These are phyloP conservation scores for Salix koriyanagi DNA, from an alignment of 345 rosid genomes.

Conservation along the genomic window DNA sequence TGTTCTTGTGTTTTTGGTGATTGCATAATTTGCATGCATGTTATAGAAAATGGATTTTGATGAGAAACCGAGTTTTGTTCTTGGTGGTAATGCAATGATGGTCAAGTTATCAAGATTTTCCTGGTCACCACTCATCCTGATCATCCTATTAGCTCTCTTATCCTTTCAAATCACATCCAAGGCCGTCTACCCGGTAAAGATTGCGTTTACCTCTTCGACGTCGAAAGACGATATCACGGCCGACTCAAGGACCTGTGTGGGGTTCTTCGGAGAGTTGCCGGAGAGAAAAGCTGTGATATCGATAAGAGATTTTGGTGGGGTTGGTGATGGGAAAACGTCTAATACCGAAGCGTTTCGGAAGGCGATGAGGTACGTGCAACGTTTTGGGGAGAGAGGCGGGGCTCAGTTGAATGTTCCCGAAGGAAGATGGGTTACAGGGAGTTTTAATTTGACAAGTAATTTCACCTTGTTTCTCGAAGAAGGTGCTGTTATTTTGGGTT, in stretches of 20 bases:
- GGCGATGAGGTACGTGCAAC: constrained; percentile 53
- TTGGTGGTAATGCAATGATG: neutral
- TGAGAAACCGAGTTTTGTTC: neutral
- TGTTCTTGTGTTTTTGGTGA: neutral
- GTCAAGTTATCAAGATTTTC: neutral
- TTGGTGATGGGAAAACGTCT: constrained; percentile 73
- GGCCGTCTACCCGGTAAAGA: constrained; percentile 31
- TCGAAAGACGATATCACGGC: neutral
- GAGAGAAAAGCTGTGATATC: constrained; percentile 62
- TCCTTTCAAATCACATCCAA: constrained; percentile 28
- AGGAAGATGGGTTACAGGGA: constrained; percentile 88
- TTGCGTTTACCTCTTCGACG: neutral
- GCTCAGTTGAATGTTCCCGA: constrained; percentile 71
- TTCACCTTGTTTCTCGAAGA: constrained; percentile 80
- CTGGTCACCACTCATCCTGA: neutral
- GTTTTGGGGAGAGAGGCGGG: constrained; percentile 50
- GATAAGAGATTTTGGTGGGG: constrained; percentile 76
- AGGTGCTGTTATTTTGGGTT: constrained; percentile 82
- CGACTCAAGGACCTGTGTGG: constrained; percentile 36
- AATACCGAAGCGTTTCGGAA: constrained; percentile 71
- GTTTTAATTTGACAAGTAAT: constrained; percentile 88
- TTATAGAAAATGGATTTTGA: constrained; percentile 41
- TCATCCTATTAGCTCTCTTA: neutral
- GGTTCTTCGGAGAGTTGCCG: constrained; percentile 25
- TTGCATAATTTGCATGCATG: constrained; percentile 11